These are phyloP conservation scores for Blastomyces emzantsi DNA, from an alignment of 2,329 filamentous ascomycete species.

Conservation along the genomic window DNA sequence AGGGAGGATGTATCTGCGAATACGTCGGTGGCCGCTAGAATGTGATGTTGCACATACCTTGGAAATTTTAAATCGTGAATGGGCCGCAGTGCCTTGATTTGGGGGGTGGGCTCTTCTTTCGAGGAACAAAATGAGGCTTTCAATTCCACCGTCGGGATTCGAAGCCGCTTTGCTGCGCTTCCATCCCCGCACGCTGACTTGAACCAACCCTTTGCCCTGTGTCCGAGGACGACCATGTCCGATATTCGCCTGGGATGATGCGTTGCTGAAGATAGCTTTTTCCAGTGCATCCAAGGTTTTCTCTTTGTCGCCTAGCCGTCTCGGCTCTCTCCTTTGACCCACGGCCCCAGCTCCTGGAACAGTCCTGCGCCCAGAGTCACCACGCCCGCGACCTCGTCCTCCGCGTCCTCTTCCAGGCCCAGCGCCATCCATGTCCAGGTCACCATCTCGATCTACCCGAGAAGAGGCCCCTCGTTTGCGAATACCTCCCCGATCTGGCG, in stretches of 20 bases:
- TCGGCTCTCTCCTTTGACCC: constrained; percentile 21
- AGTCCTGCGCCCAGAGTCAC: constrained; percentile 22
- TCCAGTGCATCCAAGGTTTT: constrained; percentile 30
- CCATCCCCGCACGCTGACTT: constrained; percentile 50
- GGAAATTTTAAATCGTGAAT: constrained; percentile 55
- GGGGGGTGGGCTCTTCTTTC: constrained; percentile 57
- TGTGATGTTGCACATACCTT: constrained; percentile 60
- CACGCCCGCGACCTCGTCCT: constrained; percentile 28
- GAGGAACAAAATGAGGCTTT: constrained; percentile 57
- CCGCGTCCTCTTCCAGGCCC: constrained; percentile 26
- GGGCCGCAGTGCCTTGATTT: constrained; percentile 38
- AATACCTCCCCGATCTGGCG: constrained; percentile 41
- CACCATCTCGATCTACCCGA: constrained; percentile 51
- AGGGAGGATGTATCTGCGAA: constrained; percentile 28
- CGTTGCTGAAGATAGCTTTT: constrained; percentile 27
- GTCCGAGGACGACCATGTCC: constrained; percentile 26
- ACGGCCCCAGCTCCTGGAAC: constrained; percentile 15
- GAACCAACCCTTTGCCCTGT: constrained; percentile 21
- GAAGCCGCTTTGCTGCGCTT: constrained; percentile 58
- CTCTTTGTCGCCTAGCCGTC: constrained; percentile 17
- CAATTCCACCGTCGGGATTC: constrained; percentile 58
- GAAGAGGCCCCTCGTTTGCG: constrained; percentile 40
- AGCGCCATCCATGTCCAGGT: constrained; percentile 49
- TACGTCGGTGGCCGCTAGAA: constrained; percentile 34
- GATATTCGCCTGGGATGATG: constrained; percentile 31